Evolutionary conservation across 1,284 basidiomycete species (phyloP), one percentile per base, ranked within the genome.

Genomic region (Cystobasidiaceae sp.): DNA sequence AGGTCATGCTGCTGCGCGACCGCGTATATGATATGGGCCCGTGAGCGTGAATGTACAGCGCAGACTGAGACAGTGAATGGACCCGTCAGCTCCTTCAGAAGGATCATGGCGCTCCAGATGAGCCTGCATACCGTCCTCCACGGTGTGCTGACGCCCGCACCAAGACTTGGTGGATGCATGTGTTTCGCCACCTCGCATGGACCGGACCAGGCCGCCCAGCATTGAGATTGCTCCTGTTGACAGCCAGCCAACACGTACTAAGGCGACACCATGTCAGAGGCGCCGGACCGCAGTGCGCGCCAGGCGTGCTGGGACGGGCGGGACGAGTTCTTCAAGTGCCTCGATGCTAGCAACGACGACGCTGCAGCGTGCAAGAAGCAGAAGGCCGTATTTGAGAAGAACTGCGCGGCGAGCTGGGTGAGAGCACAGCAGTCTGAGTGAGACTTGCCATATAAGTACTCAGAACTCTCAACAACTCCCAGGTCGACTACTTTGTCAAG

Each of bases 401-500:
- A 81, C 71, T 90, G 89, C 73, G 88, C 87, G 0, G 85, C 84
- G 75, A 90, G 88, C 77, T 90, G 89, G 88, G 89, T 89, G 74
- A 66, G 86, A 80, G 27, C 9, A 23, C 23, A 17, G 39, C 25
- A 49, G 27, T 30, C 63, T 2, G 37, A 17, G 7, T 5, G 9
- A 19, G 5, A 37, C 4, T 4, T 15, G 13, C 6, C n/a, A 9
- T 15, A 17, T 37, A 39, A 37, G 1, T 1, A 13, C 19, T 37
- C 6, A 15, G 5, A 37, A 23, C n/a, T 52, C 21, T 37, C 4
- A 23, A 27, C 1, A 3, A 25, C n/a, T 19, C 21, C 17, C 68
- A 90, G 89, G 84, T 90, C 71, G 86, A 86, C 33, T 90, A 90
- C 74, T 90, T 90, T 72, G 89, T 90, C 78, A 86, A 87, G 73